phyloP scores from a whole-genome alignment of 1,284 basidiomycete genomes.

The Ganoderma resinaceum region DNA sequence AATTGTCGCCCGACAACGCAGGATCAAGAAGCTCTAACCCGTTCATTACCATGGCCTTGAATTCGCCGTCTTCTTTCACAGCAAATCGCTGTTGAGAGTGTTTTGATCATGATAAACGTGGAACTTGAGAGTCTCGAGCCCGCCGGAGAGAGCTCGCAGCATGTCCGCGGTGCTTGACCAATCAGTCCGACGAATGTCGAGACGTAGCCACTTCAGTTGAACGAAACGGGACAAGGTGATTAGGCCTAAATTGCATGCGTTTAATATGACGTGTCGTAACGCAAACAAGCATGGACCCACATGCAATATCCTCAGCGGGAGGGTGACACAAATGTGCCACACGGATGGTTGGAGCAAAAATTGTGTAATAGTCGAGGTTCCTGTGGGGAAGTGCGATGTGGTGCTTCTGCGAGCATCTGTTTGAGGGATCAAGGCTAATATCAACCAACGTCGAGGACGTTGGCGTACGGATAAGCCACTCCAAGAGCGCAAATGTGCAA shows the following conservation, averaged over 20 bases:
- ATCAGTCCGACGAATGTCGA: not conserved
- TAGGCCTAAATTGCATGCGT: not conserved
- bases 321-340: not conserved
- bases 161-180: not conserved
- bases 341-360: not conserved
- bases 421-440: not conserved
- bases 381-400: not conserved
- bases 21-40: not conserved
- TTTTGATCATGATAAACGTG: not conserved
- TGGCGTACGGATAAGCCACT: not conserved
- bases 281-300: not conserved
- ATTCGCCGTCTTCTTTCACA: not conserved
- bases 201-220: not conserved
- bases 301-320: not conserved
- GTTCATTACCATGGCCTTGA: not conserved
- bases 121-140: not conserved
- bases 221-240: not conserved
- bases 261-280: not conserved
- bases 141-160: not conserved
- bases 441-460: not conserved
- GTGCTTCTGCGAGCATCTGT: not conserved
- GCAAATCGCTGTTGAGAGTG: not conserved
- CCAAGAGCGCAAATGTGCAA: not conserved
- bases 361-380: not conserved
- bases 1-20: conserved; percentile 1